Base-by-base conservation (phyloP, 2,329 filamentous ascomycete species). In the Coleophoma cylindrospora region DNA sequence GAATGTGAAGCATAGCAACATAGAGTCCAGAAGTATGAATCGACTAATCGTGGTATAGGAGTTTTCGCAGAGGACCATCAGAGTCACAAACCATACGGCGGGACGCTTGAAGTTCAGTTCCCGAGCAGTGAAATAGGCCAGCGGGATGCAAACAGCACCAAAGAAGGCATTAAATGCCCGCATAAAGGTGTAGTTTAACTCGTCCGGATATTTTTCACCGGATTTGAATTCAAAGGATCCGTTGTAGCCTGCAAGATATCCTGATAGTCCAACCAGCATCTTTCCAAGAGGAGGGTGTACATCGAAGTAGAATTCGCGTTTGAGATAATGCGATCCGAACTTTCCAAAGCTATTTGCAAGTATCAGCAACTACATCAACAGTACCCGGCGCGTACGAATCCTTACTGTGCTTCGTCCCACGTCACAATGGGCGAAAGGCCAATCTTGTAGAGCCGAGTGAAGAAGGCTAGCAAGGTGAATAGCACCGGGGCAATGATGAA, bases 171-270 rank as follows among this genome's bases (percentile, higher is more conserved):
- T 99, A 81, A 99, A 99, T 54, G 92, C 80, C 61, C 94, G 89
- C 95, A 99, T 99, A 66, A 96, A 96, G 61, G 91, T 95, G 70
- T 95, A 99, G 76, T 99, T 87, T 66, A 99, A 79, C 64, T 97
- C 90, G 60, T 85, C 83, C 11, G 94, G 94, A 68, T 99, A 99
- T 49, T 82, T 91, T 66, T 97, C 94, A 67, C 94, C 94, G 48
- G 92, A 97, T 72, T 99, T 99, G 80, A 99, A 99, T 67, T 99
- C 94, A 72, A 99, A 99, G 4, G 92, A 95, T 51, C 94, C 94
- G 75, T 99, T 99, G 77, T 99, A 99, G 58, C 92, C 92, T 59
- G 92, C 95, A 54, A 99, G 79, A 66, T 95, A 95, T 66, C 94
- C 94, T 7, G 94, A 97, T 47, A 99, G 80, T 55, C 94, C 94